Base-by-base conservation (phyloP, 2,329 filamentous ascomycete species). In the Arthrocladium fulminans region DNA sequence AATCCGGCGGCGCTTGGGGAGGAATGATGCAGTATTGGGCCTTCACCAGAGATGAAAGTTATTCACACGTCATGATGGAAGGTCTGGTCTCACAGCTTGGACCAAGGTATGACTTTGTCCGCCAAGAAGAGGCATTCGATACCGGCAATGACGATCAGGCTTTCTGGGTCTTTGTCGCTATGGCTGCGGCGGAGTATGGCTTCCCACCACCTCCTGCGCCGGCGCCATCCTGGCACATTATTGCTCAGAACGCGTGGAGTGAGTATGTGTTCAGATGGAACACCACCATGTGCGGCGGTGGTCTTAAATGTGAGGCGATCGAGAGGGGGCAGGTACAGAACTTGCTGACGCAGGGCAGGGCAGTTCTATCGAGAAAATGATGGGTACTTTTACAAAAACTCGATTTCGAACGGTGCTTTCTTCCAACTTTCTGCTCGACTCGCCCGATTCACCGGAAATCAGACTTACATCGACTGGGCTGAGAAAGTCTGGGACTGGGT, bases 361-460 rank as follows among this genome's bases (percentile, higher is more conserved):
- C 87, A 94, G 69, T 88, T 94, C 56, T 89, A 83, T 63, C 68
- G 75, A 1, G 78, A 76, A 58, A 90, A 94, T 62, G 80, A 80
- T 53, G 88, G 87, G 12, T 82, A 88, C 63, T 75, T 80, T 60
- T 92, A 94, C 75, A 92, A 89, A 67, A 90, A 90, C 68, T 76
- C 81, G 13, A 79, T 89, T 57, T 82, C 81, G 52, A 92, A 92
- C 63, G 86, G 85, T 35, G 82, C 81, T n/a, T 80, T 92, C 62
- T 89, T 94, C 65, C 83, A 89, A 59, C 73, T 94, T 10, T 81
- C 83, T 3, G 85, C 87, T 1, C 81, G 86, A 15, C 73, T 90
- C 12, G 84, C 82, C 22, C 77, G 82, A 40, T 69, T 69, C 49
- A 86, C 83, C 0, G 69, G 68, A 17, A 84, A 87, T 57, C 58